Base-by-base conservation (phyloP, 169 alveolate genomes). In the Cryptosporidium parvum region DNA sequence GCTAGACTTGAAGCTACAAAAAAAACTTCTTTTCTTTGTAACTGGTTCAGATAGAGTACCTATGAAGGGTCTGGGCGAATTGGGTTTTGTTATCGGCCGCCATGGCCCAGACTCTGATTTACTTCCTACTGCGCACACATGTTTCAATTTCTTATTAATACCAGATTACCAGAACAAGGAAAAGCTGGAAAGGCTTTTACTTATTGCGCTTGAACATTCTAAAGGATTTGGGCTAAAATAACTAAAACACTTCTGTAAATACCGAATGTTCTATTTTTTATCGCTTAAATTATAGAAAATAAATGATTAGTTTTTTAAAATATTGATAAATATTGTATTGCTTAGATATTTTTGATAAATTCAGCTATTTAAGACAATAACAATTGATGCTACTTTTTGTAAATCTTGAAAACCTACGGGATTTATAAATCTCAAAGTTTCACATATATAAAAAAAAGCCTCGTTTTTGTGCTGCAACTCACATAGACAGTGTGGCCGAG, bases 91-190 rank as follows among this genome's bases (percentile, higher is more conserved):
- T 51, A 91, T 97, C 70, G 92, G 94, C 14, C 93, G 94, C 23
- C 89, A 69, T 35, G 96, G 96, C 23, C 71, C 92, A n/a, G 98
- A 95, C 80, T 84, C 95, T 9, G 95, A 94, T 51, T 62, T 96
- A 69, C 95, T 96, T 26, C 98, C 98, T 18, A 93, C 97, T 12
- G 97, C 98, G 2, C 98, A 96, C 92, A 97, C 99, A 61, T 97
- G 99, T 85, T 97, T 97, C 89, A 97, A 97, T 84, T 94, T 92
- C 72, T 80, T 97, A 71, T 91, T 96, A 68, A 84, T 96, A n/a
- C 98, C 98, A 8, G 97, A 94, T 33, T 97, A 97, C 84, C 59
- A 89, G 59, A 59, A 91, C 29, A 92, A 93, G 71, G 97, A 94
- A 75, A 93, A 89, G 56, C 87, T 97, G 61, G 93, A 86, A 65